A percentile compares a stretch with the other conserved stretches of the same genome.
Conservation (phyloP, 139 green algal genomes). For the Chlorella ohadii region DNA sequence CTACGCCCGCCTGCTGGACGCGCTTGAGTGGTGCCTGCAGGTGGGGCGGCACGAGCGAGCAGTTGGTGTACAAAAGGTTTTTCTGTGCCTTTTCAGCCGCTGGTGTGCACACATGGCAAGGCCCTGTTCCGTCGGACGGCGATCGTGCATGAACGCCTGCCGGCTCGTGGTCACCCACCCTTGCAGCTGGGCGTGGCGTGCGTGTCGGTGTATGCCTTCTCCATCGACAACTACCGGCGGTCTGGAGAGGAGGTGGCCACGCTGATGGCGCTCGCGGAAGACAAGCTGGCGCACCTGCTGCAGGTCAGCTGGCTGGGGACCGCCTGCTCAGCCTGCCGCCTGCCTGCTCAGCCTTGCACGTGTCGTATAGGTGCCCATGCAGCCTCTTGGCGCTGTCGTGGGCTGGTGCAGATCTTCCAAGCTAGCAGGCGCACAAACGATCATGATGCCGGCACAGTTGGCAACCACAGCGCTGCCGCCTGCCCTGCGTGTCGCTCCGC, state of each 20-base stretch:
- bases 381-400: no score
- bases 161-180: no score
- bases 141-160: no score
- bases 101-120: no score
- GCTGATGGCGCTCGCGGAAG: constrained; percentile 85
- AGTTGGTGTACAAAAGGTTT: no score
- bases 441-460: no score
- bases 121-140: no score
- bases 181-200: constrained; percentile 75
- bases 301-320: constrained; percentile 27
- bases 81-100: no score
- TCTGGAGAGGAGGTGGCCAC: constrained; percentile 75
- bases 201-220: constrained; percentile 96
- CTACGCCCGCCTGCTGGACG: constrained; percentile 80
- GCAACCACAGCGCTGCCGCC: neutral
- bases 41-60: constrained; percentile 47
- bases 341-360: neutral
- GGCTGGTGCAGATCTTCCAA: no score
- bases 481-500: neutral
- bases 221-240: constrained; percentile 95
- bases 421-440: no score
- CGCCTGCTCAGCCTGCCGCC: neutral
- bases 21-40: constrained; percentile 90
- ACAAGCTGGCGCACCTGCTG: constrained; percentile 78
- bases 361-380: no score